Percentiles rank a stretch among this genome's conserved stretches.
These are phyloP conservation scores for Bullera alba DNA, from an alignment of 768 basidiomycete species.

Conservation along the genomic window DNA sequence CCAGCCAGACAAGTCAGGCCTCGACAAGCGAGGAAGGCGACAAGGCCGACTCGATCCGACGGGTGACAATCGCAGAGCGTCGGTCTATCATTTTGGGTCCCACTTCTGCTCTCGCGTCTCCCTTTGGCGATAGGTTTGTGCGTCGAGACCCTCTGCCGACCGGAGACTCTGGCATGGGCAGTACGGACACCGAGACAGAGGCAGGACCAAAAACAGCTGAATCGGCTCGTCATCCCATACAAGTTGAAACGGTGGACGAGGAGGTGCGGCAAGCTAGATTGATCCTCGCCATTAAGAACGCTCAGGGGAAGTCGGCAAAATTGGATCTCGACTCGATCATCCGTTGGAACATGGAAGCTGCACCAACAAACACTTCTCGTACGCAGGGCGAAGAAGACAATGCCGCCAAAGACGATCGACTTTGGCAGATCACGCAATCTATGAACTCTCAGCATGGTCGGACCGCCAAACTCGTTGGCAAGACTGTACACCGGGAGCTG, in stretches of 20 bases:
- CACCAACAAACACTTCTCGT: constrained; percentile 4
- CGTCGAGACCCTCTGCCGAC: constrained; percentile 27
- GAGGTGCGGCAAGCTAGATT: constrained; percentile 11
- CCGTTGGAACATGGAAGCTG: constrained; percentile 26
- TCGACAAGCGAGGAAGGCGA: background rate
- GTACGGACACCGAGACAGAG: constrained; percentile 28
- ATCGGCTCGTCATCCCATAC: too few relatives aligned
- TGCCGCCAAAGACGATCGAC: background rate
- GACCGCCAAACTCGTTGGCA: constrained; percentile 3
- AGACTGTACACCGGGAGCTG: constrained; percentile 8
- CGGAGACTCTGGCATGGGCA: constrained; percentile 16
- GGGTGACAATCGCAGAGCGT: constrained; percentile 32
- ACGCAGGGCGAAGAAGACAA: background rate
- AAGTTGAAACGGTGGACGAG: constrained; percentile 11
- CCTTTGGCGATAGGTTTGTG: constrained; percentile 13
- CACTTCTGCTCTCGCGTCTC: constrained; percentile 25
- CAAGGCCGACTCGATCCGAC: background rate
- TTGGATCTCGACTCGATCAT: constrained; percentile 10
- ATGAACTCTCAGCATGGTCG: background rate
- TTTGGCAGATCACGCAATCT: background rate
- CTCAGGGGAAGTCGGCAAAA: constrained; percentile 5
- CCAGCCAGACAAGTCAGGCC: background rate
- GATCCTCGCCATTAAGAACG: constrained; percentile 15
- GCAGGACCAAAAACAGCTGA: constrained; percentile 19
- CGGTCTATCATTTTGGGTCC: constrained; percentile 24